phyloP scores from a whole-genome alignment of 2,329 filamentous ascomycete species.

The Dactylellina drechsleri region DNA sequence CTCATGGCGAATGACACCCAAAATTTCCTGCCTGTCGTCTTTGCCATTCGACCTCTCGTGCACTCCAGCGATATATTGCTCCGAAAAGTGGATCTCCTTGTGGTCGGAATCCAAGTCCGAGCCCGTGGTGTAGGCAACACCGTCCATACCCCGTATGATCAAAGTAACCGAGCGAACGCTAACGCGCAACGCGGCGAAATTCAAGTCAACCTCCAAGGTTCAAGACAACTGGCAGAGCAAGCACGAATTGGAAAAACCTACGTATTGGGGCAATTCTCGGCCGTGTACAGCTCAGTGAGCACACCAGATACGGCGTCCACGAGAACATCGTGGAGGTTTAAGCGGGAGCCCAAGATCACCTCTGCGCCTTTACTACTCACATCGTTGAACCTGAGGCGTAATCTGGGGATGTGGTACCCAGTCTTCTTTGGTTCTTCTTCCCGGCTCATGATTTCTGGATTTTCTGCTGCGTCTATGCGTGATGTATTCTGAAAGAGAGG shows the following conservation, averaged over 20 bases:
- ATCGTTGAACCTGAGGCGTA: slow-evolving; percentile 71
- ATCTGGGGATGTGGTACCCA: slow-evolving; percentile 56
- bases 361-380: slow-evolving; percentile 70
- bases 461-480: slow-evolving; percentile 33
- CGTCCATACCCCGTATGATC: slow-evolving; percentile 79
- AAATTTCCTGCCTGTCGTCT: slow-evolving; percentile 71
- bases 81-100: slow-evolving; percentile 91
- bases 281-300: slow-evolving; percentile 75
- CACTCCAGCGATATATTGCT: slow-evolving; percentile 74
- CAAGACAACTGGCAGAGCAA: not conserved
- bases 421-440: slow-evolving; percentile 7
- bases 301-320: slow-evolving; percentile 73
- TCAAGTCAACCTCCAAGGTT: slow-evolving; percentile 11
- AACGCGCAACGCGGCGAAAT: slow-evolving; percentile 60
- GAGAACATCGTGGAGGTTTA: slow-evolving; percentile 73
- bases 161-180: slow-evolving; percentile 82
- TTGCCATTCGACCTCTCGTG: slow-evolving; percentile 57
- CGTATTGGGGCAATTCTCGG: slow-evolving; percentile 58
- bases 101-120: slow-evolving; percentile 81
- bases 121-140: slow-evolving; percentile 89
- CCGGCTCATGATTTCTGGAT: slow-evolving; percentile 44
- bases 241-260: slow-evolving; percentile 23
- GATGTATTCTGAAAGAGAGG: slow-evolving; percentile 39
- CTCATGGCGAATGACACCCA: slow-evolving; percentile 88
- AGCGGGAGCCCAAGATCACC: slow-evolving; percentile 72